These are phyloP conservation scores for Codiaeum variegatum DNA, from an alignment of 441 rosid genomes.

Conservation along the genomic window DNA sequence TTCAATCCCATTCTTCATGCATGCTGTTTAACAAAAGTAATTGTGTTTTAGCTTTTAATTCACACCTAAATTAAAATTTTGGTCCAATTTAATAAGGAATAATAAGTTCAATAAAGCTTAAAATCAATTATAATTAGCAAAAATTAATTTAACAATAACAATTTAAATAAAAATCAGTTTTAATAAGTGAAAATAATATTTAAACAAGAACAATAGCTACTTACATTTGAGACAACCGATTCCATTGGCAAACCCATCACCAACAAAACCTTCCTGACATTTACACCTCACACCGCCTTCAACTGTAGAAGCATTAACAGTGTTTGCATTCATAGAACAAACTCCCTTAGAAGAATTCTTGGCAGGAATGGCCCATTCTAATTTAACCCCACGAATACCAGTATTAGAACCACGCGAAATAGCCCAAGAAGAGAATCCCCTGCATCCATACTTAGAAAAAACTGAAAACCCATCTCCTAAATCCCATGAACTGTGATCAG, in stretches of 20 bases:
- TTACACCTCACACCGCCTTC: conserved; percentile 57
- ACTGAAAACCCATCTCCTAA: conserved; percentile 58
- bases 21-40: conserved; percentile 35
- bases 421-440: conserved; percentile 79
- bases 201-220: conserved; percentile 18
- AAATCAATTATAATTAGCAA: neutral
- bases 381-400: conserved; percentile 70
- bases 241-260: conserved; percentile 66
- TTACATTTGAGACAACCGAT: conserved; percentile 66
- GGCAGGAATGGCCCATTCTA: conserved; percentile 74
- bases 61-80: neutral
- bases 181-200: neutral
- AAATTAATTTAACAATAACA: too few relatives aligned
- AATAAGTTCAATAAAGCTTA: neutral
- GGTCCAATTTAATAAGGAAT: neutral
- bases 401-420: conserved; percentile 50
- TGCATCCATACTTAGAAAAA: conserved; percentile 71
- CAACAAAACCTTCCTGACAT: conserved; percentile 61
- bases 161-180: too few relatives aligned
- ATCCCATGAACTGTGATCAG: conserved; percentile 64
- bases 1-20: conserved; percentile 57
- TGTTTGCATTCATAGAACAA: conserved; percentile 48
- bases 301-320: conserved; percentile 60
- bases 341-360: conserved; percentile 35
- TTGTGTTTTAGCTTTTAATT: neutral